Conservation (phyloP, 768 basidiomycete genomes). For the Tylopilus balloui region DNA sequence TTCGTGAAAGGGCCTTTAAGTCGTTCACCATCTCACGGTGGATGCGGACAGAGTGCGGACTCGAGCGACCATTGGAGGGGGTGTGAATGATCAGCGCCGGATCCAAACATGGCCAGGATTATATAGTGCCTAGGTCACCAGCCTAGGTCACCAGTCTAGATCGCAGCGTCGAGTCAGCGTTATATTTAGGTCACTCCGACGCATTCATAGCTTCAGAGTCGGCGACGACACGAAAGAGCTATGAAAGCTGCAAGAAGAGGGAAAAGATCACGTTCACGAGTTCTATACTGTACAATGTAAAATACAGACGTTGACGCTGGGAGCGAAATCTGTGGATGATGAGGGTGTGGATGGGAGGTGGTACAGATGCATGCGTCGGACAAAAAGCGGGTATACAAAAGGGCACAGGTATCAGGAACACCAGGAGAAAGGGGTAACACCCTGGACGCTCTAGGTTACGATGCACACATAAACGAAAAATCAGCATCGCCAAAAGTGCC, state of each 20-base stretch:
- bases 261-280: background rate
- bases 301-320: slow-evolving; percentile 18
- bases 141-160: too few species aligned
- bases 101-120: too few species aligned
- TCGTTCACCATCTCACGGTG: too few species aligned
- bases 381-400: slow-evolving; percentile 24
- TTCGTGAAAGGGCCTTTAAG: background rate
- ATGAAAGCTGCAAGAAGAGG: slow-evolving; percentile 10
- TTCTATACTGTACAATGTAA: slow-evolving; percentile 21
- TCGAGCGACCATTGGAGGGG: too few species aligned
- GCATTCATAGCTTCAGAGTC: background rate
- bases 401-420: slow-evolving; percentile 31
- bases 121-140: too few species aligned
- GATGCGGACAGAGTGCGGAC: too few species aligned
- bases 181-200: too few species aligned
- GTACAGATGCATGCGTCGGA: slow-evolving; percentile 27
- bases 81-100: too few species aligned
- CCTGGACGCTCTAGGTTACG: slow-evolving; percentile 14
- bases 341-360: slow-evolving; percentile 19
- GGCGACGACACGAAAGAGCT: background rate
- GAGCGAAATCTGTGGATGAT: slow-evolving; percentile 15
- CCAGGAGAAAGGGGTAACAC: slow-evolving; percentile 13
- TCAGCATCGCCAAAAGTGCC: slow-evolving; percentile 20
- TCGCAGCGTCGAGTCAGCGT: too few species aligned
- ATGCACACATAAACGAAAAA: slow-evolving; percentile 22